Conservation (phyloP, 2,329 filamentous ascomycete species). For the Ophiocordyceps camponoti-floridani region DNA sequence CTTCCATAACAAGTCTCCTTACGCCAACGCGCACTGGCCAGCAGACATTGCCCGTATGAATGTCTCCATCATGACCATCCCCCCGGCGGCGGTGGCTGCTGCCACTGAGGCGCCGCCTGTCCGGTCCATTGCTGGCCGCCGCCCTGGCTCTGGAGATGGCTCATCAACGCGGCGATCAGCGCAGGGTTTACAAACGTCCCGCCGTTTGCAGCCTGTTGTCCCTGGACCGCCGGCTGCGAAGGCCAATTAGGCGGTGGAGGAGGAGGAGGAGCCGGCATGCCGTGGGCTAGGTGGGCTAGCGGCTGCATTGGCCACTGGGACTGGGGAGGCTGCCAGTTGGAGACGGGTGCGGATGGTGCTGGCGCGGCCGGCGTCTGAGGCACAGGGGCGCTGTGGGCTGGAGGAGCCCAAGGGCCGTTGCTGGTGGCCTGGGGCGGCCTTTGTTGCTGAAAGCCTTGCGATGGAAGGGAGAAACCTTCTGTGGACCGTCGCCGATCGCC, state of each 20-base stretch:
- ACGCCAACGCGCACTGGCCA: too few relatives aligned
- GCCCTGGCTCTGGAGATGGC: constrained; percentile 18
- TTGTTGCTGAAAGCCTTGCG: constrained; percentile 11
- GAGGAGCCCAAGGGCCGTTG: constrained; percentile 5
- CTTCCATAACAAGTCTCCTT: too few relatives aligned
- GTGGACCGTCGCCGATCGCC: constrained; percentile 11
- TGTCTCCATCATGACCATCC: not conserved
- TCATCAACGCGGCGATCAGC: constrained; percentile 32
- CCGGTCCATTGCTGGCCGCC: not conserved
- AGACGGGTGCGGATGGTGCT: constrained; percentile 12
- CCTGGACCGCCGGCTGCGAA: constrained; percentile 12
- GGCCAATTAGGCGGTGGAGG: constrained; percentile 21
- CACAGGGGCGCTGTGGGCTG: constrained; percentile 1
- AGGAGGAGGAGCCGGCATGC: constrained; percentile 17
- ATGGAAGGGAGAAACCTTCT: constrained; percentile 24
- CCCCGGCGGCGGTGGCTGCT: not conserved
- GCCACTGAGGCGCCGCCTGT: not conserved
- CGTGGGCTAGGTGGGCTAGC: constrained; percentile 6
- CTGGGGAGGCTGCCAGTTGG: constrained; percentile 22
- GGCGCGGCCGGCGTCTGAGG: constrained; percentile 10
- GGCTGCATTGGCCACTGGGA: constrained; percentile 20
- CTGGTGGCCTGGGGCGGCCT: constrained; percentile 3
- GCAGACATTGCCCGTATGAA: too few relatives aligned
- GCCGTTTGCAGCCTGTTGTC: constrained; percentile 14
- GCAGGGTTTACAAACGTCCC: constrained; percentile 38